phyloP scores from a whole-genome alignment of 2,329 filamentous ascomycete species.

The Aspergillus alliaceus region DNA sequence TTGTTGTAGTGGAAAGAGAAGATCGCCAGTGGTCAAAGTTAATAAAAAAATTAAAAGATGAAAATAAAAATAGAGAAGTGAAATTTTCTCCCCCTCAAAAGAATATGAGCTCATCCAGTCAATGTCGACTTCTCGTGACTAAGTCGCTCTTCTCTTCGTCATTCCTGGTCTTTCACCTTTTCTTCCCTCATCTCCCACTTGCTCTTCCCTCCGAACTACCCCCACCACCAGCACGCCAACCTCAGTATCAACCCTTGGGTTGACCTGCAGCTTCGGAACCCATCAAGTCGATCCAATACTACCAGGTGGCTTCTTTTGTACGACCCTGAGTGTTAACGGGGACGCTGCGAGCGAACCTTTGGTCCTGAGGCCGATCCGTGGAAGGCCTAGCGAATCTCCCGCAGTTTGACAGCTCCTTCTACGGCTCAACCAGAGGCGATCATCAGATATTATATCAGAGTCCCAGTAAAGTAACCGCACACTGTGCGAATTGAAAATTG shows the following conservation, averaged over 20 bases:
- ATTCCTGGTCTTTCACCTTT: not conserved
- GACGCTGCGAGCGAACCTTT: constrained; percentile 20
- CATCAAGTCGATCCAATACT: not conserved
- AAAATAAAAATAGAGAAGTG: not conserved
- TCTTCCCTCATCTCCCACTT: constrained; percentile 4
- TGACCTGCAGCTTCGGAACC: not conserved
- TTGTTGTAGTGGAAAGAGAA: not conserved
- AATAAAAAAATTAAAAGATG: not conserved
- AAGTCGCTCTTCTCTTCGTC: not conserved
- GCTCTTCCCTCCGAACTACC: not conserved
- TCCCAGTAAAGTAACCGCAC: constrained; percentile 5
- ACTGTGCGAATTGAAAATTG: not conserved
- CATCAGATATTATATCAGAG: constrained; percentile 3
- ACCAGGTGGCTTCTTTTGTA: not conserved
- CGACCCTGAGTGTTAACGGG: constrained; percentile 7
- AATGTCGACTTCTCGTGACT: constrained; percentile 1
- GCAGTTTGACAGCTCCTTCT: constrained; percentile 31
- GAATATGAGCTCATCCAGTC: constrained; percentile 6
- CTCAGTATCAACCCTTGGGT: not conserved
- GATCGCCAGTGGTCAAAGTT: not conserved
- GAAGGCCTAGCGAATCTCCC: constrained; percentile 34
- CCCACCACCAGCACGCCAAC: not conserved
- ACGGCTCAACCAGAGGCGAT: constrained; percentile 27
- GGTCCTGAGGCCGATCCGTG: constrained; percentile 29
- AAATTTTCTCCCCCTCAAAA: too few species aligned